Conservation (phyloP, 768 basidiomycete genomes). For the Auricularia sp. region DNA sequence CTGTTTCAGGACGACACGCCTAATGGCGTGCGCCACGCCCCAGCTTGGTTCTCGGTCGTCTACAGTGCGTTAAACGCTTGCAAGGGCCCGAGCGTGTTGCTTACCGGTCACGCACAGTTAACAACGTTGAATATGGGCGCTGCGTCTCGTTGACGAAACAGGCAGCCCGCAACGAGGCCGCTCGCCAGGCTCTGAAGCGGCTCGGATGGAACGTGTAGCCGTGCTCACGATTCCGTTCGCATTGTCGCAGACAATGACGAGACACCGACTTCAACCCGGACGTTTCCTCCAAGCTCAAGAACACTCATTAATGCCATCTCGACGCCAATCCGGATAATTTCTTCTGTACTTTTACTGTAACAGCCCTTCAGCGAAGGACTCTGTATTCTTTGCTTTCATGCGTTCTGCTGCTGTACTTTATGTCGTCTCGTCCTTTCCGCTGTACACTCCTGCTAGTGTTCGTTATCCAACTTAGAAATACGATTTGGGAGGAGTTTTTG, state of each 20-base stretch:
- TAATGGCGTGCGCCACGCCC: slow-evolving; percentile 1
- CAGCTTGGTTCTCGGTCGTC: not conserved
- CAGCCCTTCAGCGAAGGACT: not conserved
- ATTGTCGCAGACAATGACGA: no score
- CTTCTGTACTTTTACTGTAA: not conserved
- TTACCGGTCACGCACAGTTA: not conserved
- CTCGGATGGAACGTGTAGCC: slow-evolving; percentile 1
- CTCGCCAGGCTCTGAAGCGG: not conserved
- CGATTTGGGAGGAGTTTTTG: not conserved
- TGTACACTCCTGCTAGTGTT: not conserved
- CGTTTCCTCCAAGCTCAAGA: not conserved
- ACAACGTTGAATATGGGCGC: not conserved
- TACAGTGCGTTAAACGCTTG: not conserved
- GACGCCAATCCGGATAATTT: no score
- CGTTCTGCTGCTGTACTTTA: not conserved
- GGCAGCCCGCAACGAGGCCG: not conserved
- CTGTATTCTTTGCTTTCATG: not conserved
- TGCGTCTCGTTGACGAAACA: not conserved
- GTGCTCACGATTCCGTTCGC: not conserved
- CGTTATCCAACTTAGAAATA: not conserved
- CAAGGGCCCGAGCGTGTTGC: not conserved
- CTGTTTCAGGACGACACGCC: not conserved
- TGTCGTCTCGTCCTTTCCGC: not conserved
- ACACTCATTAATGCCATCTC: no score
- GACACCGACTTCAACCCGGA: no score